Conservation (phyloP, 2,329 filamentous ascomycete genomes). For the Nothomitra cinnamomea region DNA sequence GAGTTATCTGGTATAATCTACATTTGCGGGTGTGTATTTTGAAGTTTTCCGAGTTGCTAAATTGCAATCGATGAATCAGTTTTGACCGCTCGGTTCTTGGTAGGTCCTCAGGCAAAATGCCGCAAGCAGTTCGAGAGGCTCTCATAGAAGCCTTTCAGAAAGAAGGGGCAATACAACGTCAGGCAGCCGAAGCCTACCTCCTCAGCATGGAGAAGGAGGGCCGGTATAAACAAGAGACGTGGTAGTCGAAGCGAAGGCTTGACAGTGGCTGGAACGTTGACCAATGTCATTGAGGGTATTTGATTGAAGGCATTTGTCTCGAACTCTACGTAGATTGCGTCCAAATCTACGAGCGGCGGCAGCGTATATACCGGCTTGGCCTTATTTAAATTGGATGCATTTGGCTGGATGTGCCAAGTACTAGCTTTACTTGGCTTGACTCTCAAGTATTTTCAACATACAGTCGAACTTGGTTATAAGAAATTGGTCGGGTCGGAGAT, state of each 20-base stretch:
- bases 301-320: too few species aligned
- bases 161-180: slow-evolving; percentile 20
- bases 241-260: slow-evolving; percentile 25
- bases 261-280: too few species aligned
- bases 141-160: slow-evolving; percentile 41
- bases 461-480: too few species aligned
- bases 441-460: too few species aligned
- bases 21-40: slow-evolving; percentile 33
- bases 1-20: slow-evolving; percentile 35
- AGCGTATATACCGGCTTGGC: too few species aligned
- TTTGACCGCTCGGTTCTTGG: slow-evolving; percentile 9
- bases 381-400: too few species aligned
- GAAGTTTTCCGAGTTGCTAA: neutral
- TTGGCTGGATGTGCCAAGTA: too few species aligned
- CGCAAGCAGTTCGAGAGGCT: slow-evolving; percentile 48
- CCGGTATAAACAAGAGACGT: slow-evolving; percentile 52
- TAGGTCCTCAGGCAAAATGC: slow-evolving; percentile 51
- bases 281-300: too few species aligned
- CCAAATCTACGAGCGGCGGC: too few species aligned
- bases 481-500: too few species aligned
- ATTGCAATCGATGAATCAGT: neutral
- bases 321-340: too few species aligned
- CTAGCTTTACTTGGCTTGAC: too few species aligned
- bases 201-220: slow-evolving; percentile 36
- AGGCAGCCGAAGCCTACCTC: slow-evolving; percentile 9